Evolutionary conservation across 1,284 basidiomycete genomes (phyloP).

Genomic region (Peniophora sp.): DNA sequence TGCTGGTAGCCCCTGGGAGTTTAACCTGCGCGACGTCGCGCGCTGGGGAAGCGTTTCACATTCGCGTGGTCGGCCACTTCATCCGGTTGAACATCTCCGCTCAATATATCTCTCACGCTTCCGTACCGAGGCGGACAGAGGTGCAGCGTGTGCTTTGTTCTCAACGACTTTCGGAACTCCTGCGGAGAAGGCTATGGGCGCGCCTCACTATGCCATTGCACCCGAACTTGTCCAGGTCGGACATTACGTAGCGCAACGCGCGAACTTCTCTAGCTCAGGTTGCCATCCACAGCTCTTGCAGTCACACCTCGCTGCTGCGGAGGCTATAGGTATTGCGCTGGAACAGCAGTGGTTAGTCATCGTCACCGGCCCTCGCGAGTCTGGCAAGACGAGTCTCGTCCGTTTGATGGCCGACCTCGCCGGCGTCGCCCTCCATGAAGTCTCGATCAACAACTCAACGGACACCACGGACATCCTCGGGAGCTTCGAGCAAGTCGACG

Average conservation of each 20-base stretch:
- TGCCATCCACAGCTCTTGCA: conserved; percentile 43
- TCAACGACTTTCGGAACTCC: conserved; percentile 46
- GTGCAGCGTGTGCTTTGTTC: conserved; percentile 56
- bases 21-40: conserved; percentile 93
- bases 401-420: conserved; percentile 65
- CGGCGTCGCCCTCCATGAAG: conserved; percentile 66
- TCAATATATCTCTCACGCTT: conserved; percentile 85
- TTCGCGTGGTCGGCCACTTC: conserved; percentile 24
- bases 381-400: conserved; percentile 80
- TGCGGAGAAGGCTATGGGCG: conserved; percentile 19
- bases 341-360: conserved; percentile 85
- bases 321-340: conserved; percentile 73
- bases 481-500: conserved; percentile 88
- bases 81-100: conserved; percentile 60
- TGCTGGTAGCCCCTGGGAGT: conserved; percentile 95
- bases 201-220: conserved; percentile 49
- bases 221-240: conserved; percentile 62
- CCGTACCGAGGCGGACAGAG: conserved; percentile 63
- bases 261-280: conserved; percentile 26
- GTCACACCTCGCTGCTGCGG: conserved; percentile 59
- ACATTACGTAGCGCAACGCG: conserved; percentile 46
- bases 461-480: conserved; percentile 95
- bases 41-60: conserved; percentile 76
- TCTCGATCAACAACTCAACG: conserved; percentile 81
- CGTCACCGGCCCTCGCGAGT: conserved; percentile 66